phyloP scores from a whole-genome alignment of 768 basidiomycete genomes.

The Mycena maculata region DNA sequence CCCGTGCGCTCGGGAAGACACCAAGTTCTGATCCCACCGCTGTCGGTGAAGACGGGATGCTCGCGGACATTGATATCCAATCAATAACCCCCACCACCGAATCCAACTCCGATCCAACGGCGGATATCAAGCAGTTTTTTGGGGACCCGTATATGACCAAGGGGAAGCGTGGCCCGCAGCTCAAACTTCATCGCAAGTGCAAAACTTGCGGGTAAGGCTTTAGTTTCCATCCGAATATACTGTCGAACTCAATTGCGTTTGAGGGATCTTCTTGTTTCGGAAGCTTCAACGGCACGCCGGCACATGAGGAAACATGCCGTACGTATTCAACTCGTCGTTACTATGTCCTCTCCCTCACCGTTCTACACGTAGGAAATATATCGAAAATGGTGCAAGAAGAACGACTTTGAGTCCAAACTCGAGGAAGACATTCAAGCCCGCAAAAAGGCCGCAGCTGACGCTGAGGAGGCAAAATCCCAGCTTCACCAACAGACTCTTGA shows the following conservation, averaged over 20 bases:
- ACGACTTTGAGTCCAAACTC: neutral
- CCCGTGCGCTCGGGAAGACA: too few species aligned
- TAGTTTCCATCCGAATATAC: neutral
- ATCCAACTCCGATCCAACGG: neutral
- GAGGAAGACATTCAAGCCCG: neutral
- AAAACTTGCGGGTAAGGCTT: neutral
- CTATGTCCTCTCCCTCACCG: neutral
- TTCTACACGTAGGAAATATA: neutral
- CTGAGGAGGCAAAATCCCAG: neutral
- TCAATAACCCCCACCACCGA: neutral
- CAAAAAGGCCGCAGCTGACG: neutral
- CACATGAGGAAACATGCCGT: neutral
- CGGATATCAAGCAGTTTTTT: neutral
- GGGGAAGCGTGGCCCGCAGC: neutral
- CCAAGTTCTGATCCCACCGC: conserved; percentile 2
- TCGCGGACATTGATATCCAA: neutral
- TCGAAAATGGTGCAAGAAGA: neutral
- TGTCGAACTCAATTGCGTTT: neutral
- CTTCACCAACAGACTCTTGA: conserved; percentile 8
- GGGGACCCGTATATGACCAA: neutral
- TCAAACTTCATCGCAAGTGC: neutral
- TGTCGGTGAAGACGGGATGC: neutral
- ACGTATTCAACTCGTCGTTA: neutral
- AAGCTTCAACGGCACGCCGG: neutral
- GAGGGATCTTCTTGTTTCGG: neutral